Evolutionary conservation across 2,329 filamentous ascomycete genomes (phyloP).

Genomic region (Aquanectria penicillioides): DNA sequence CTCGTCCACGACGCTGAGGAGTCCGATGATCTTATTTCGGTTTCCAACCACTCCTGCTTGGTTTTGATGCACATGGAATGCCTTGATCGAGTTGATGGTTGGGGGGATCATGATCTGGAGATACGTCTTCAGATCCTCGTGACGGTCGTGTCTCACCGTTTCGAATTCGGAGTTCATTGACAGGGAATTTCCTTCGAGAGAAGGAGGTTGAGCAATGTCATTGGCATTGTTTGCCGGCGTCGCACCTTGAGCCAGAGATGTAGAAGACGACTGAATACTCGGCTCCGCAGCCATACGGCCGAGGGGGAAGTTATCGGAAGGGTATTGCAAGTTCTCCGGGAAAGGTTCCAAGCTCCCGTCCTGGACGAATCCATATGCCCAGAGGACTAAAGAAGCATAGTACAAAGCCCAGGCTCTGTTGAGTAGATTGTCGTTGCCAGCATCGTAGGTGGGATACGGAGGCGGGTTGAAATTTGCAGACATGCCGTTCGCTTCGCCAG

Average conservation of each 20-base stretch:
- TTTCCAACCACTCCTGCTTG: constrained; percentile 41
- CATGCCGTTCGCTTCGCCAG: constrained; percentile 23
- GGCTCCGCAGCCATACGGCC: constrained; percentile 28
- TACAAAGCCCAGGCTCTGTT: constrained; percentile 41
- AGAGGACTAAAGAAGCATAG: constrained; percentile 40
- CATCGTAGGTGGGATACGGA: constrained; percentile 37
- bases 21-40: constrained; percentile 39
- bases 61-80: constrained; percentile 42
- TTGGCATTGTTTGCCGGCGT: constrained; percentile 19
- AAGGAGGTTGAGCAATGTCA: constrained; percentile 29
- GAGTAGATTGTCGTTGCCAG: constrained; percentile 37
- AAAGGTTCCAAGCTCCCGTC: constrained; percentile 41
- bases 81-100: constrained; percentile 41
- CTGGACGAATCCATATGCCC: constrained; percentile 42
- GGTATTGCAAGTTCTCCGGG: constrained; percentile 40
- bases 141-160: constrained; percentile 33
- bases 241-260: constrained; percentile 18
- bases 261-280: constrained; percentile 29
- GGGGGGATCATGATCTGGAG: constrained; percentile 43
- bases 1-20: constrained; percentile 39
- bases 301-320: constrained; percentile 21
- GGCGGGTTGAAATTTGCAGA: constrained; percentile 30
- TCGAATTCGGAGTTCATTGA: constrained; percentile 34
- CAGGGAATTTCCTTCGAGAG: constrained; percentile 29
- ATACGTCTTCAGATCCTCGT: constrained; percentile 41